Conservation (phyloP, 495 filamentous ascomycete species). For the Neurospora tetrasperma region DNA sequence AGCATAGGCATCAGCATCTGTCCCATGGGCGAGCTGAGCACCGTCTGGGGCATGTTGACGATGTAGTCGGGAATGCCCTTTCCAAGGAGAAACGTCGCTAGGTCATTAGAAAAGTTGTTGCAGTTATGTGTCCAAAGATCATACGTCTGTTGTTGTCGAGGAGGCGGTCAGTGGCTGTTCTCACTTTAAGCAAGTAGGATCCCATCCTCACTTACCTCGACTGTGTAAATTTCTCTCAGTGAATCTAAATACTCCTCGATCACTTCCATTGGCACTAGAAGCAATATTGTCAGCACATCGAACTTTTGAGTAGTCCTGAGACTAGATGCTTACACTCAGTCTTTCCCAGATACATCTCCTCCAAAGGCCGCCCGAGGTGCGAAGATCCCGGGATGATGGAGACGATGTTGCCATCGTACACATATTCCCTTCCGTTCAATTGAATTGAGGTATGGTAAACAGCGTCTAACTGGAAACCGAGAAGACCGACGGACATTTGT, state of each 20-base stretch:
- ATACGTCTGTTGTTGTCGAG: conserved; percentile 54
- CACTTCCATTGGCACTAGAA: conserved; percentile 60
- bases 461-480: conserved; percentile 73
- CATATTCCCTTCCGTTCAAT: conserved; percentile 51
- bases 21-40: conserved; percentile 83
- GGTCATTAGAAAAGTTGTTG: conserved; percentile 96
- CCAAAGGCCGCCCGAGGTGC: conserved; percentile 77
- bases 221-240: conserved; percentile 69
- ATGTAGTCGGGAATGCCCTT: conserved; percentile 84
- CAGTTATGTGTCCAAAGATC: conserved; percentile 83
- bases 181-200: not conserved
- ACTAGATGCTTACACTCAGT: conserved; percentile 40
- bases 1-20: conserved; percentile 81
- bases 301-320: not conserved
- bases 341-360: conserved; percentile 59
- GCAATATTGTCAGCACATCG: not conserved
- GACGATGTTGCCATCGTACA: conserved; percentile 61
- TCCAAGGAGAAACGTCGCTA: conserved; percentile 84
- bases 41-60: conserved; percentile 72
- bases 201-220: conserved; percentile 45
- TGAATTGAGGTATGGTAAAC: conserved; percentile 89
- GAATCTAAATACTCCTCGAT: conserved; percentile 85
- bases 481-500: conserved; percentile 38
- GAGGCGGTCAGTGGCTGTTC: conserved; percentile 3
- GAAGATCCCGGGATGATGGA: conserved; percentile 68